Evolutionary conservation across 2,329 filamentous ascomycete species (phyloP).

Genomic region (Fusarium vanettenii): DNA sequence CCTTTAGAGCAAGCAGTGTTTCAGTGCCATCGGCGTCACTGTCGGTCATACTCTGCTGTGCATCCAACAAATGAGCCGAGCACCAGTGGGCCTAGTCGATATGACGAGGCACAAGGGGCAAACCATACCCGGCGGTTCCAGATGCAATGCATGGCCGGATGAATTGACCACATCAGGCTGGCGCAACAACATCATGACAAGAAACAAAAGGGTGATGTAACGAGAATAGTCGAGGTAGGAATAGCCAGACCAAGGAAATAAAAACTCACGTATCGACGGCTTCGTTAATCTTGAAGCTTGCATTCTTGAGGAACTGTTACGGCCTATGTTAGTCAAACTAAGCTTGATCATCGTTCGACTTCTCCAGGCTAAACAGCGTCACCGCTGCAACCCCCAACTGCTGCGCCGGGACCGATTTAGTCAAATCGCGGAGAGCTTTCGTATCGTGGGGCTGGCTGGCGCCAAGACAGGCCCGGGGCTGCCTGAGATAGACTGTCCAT

Average conservation of each 20-base stretch:
- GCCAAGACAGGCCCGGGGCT: constrained; percentile 9
- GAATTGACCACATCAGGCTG: constrained; percentile 21
- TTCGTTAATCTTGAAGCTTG: constrained; percentile 63
- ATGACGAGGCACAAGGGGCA: constrained; percentile 19
- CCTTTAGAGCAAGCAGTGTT: constrained; percentile 44
- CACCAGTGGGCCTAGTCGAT: constrained; percentile 45
- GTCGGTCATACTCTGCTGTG: constrained; percentile 51
- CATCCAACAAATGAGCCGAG: constrained; percentile 44
- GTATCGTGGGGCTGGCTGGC: constrained; percentile 15
- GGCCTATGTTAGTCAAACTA: constrained; percentile 39
- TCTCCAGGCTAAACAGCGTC: constrained; percentile 29
- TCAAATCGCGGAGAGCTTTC: constrained; percentile 19
- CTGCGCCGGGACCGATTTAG: constrained; percentile 6
- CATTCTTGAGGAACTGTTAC: constrained; percentile 59
- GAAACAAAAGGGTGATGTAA: constrained; percentile 4
- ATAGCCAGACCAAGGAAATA: constrained; percentile 12
- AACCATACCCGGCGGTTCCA: constrained; percentile 16
- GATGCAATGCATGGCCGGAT: constrained; percentile 16
- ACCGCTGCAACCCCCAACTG: constrained; percentile 32
- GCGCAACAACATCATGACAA: constrained; percentile 5
- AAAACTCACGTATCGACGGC: constrained; percentile 69
- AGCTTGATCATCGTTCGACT: constrained; percentile 18
- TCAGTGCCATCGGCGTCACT: constrained; percentile 51
- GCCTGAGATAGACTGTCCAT: not conserved
- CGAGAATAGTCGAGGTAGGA: constrained; percentile 15